Evolutionary conservation across 148 eudicot species (phyloP).

Genomic region (Rhododendron griersonianum): DNA sequence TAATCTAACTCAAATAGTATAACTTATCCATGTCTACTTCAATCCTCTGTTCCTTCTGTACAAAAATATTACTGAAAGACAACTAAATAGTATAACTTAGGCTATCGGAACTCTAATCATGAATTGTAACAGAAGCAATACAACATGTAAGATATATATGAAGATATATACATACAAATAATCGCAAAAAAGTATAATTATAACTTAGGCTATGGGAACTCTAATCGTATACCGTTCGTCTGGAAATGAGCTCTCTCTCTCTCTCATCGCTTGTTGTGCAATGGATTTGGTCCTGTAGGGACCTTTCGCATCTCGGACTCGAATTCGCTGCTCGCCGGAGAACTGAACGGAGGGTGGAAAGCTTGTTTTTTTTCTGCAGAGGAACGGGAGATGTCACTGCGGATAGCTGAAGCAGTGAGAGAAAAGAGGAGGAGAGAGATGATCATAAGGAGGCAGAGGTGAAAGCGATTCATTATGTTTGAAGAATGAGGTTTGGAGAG

Average conservation of each 20-base stretch:
- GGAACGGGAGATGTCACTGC: neutral
- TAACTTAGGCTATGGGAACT: too few species aligned
- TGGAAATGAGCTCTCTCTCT: neutral
- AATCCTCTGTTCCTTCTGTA: neutral
- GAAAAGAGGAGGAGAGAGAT: neutral
- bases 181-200: too few species aligned
- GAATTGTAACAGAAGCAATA: neutral
- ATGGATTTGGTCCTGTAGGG: conserved; percentile 39
- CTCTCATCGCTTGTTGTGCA: conserved; percentile 26
- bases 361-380: neutral
- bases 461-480: conserved; percentile 11
- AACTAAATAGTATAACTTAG: neutral
- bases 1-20: neutral
- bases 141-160: neutral
- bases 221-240: neutral
- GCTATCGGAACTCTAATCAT: neutral
- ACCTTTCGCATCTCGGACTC: conserved; percentile 27
- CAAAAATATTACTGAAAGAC: neutral
- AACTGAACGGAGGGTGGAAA: neutral
- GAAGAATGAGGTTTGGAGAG: neutral
- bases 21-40: neutral
- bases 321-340: neutral
- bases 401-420: neutral
- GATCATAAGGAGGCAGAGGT: conserved; percentile 3
- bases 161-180: neutral